Percentiles rank a stretch among this genome's conserved stretches.
These are phyloP conservation scores for Ramalina intermedia DNA, from an alignment of 495 filamentous ascomycete genomes.

Conservation along the genomic window DNA sequence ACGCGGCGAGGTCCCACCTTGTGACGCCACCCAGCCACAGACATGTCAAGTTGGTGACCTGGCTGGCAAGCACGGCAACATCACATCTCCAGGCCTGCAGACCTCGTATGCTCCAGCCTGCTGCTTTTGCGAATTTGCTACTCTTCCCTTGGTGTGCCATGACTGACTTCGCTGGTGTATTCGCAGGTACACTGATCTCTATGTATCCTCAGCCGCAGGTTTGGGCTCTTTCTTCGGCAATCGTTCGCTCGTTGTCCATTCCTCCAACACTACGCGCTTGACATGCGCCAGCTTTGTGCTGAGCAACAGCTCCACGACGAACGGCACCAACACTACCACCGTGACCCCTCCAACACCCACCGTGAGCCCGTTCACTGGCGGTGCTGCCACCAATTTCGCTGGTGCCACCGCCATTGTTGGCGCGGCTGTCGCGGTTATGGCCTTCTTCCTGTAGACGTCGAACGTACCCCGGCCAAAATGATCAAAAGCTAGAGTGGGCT, in stretches of 20 bases:
- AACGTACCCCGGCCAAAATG: neutral
- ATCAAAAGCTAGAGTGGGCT: neutral
- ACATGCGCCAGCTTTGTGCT: slow-evolving; percentile 54
- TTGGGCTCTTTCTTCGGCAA: slow-evolving; percentile 61
- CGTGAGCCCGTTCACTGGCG: slow-evolving; percentile 9
- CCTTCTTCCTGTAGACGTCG: slow-evolving; percentile 8
- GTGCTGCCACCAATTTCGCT: slow-evolving; percentile 9
- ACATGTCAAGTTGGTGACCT: slow-evolving; percentile 79
- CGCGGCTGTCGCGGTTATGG: slow-evolving; percentile 9
- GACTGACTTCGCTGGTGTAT: slow-evolving; percentile 18
- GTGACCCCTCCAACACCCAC: neutral
- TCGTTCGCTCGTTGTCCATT: slow-evolving; percentile 65
- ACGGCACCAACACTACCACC: neutral
- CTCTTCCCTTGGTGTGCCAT: neutral
- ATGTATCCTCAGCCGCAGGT: slow-evolving; percentile 43
- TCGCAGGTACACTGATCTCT: slow-evolving; percentile 49
- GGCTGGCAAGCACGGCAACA: slow-evolving; percentile 63
- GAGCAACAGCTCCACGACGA: slow-evolving; percentile 6
- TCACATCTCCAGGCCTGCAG: slow-evolving; percentile 29
- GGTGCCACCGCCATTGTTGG: slow-evolving; percentile 11
- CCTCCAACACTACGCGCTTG: slow-evolving; percentile 52
- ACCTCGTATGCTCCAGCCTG: slow-evolving; percentile 1
- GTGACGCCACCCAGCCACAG: slow-evolving; percentile 43
- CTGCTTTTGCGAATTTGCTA: slow-evolving; percentile 1
- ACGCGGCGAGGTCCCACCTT: slow-evolving; percentile 49